Evolutionary conservation across 2,329 filamentous ascomycete genomes (phyloP).

Genomic region (Beauveria sp.): DNA sequence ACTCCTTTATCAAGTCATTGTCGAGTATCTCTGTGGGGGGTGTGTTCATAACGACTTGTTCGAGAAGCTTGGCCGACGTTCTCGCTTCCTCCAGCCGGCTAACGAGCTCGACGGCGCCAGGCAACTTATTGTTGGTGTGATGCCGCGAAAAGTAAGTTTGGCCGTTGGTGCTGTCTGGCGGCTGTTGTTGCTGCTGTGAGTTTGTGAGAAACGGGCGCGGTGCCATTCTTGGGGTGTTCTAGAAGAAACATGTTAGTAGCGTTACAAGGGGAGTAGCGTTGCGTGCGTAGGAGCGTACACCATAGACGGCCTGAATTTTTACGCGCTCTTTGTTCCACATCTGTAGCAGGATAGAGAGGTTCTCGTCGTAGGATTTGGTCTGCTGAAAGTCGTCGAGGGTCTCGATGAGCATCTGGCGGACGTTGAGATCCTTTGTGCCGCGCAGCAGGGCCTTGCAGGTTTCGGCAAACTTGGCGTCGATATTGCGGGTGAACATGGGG

Average conservation of each 20-base stretch:
- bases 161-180: conserved; percentile 21
- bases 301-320: conserved; percentile 45
- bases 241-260: neutral
- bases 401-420: conserved; percentile 81
- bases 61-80: conserved; percentile 85
- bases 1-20: conserved; percentile 90
- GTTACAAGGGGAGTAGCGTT: neutral
- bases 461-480: conserved; percentile 77
- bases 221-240: conserved; percentile 5
- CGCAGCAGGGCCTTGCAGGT: conserved; percentile 69
- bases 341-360: conserved; percentile 59
- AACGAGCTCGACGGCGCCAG: conserved; percentile 67
- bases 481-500: conserved; percentile 78
- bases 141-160: conserved; percentile 53
- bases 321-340: conserved; percentile 92
- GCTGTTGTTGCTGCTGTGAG: neutral
- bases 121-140: conserved; percentile 43
- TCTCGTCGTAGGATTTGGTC: conserved; percentile 66
- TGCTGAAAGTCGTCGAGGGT: conserved; percentile 72
- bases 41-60: conserved; percentile 84
- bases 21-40: conserved; percentile 64
- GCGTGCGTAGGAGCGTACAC: conserved; percentile 30
- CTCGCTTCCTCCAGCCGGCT: conserved; percentile 82
- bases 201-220: neutral
- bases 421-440: conserved; percentile 62